Evolutionary conservation across 2,329 filamentous ascomycete genomes (phyloP).

Genomic region (Clarireedia monteithiana): DNA sequence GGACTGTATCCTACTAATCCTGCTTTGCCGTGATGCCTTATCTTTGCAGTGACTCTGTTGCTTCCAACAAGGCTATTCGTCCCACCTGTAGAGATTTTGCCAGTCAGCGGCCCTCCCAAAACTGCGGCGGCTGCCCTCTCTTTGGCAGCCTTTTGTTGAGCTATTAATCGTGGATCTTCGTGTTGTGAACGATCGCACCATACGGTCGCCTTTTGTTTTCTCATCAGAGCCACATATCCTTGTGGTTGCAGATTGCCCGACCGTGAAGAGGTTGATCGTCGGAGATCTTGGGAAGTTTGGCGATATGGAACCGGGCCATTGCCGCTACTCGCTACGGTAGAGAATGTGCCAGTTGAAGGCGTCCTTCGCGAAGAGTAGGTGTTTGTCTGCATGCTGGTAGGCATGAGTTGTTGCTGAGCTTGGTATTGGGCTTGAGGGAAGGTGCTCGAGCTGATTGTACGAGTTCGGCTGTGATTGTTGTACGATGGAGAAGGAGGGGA

Average conservation of each 20-base stretch:
- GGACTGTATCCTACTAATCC: constrained; percentile 71
- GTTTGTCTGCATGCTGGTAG: constrained; percentile 25
- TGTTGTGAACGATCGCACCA: constrained; percentile 95
- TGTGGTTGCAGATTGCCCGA: constrained; percentile 48
- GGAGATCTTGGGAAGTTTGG: constrained; percentile 53
- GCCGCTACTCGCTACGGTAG: constrained; percentile 53
- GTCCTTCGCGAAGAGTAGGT: constrained; percentile 42
- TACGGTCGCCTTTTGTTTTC: constrained; percentile 94
- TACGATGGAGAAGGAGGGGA: constrained; percentile 16
- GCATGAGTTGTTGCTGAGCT: constrained; percentile 15
- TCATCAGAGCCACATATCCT: constrained; percentile 92
- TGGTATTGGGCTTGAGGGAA: constrained; percentile 20
- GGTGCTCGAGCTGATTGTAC: constrained; percentile 32
- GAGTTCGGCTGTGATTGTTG: constrained; percentile 26
- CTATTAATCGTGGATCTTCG: constrained; percentile 77
- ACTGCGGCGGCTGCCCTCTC: constrained; percentile 80
- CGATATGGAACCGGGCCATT: constrained; percentile 41
- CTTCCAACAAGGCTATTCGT: constrained; percentile 30
- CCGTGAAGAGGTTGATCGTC: constrained; percentile 74
- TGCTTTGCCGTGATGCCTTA: constrained; percentile 77
- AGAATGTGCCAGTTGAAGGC: constrained; percentile 62
- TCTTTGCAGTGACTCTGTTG: constrained; percentile 70
- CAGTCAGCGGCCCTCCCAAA: constrained; percentile 44
- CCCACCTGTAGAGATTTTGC: constrained; percentile 33
- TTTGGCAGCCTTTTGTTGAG: constrained; percentile 81